Base-by-base conservation (phyloP, 805 yeast species). In the Cyberlindnera mississippiensis region DNA sequence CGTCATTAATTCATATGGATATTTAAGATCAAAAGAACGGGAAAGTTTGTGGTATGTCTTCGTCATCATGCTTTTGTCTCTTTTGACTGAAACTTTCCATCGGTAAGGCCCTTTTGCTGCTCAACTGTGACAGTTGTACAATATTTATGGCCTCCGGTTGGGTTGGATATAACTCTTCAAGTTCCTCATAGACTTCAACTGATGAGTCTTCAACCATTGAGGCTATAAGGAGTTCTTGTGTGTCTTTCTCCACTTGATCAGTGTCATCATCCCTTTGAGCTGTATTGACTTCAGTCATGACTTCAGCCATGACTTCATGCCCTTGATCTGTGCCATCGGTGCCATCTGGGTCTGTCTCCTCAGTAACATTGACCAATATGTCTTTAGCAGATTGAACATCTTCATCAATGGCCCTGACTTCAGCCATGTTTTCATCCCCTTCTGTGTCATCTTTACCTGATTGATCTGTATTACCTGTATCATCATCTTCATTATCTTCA, bases 161-260 rank as follows among this genome's bases (percentile, higher is more conserved):
- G 7, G 60, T 49, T 4, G 61, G 61, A 28, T 51, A 57, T 17
- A 57, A 37, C 19, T 57, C 61, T 29, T 53, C 57, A n/a, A 55
- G 18, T 32, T 57, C 61, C 32, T 53, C 52, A 2, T 46, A 40
- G 16, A 45, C 29, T 18, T 44, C 45, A 18, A 42, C 8, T 4
- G 48, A 40, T 4, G 32, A 28, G 17, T 47, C 48, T 11, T 37
- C 26, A 1, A 35, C 34, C 43, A 42, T 35, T 4, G 24, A 20
- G 7, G 29, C 13, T 27, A 13, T 8, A 5, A 27, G 29, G 5
- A 27, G n/a, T n/a, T n/a, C n/a, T n/a, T n/a, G n/a, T n/a, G n/a
- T n/a, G n/a, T n/a, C n/a, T n/a, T n/a, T 27, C 29, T 27, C 29
- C 29, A 26, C n/a, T 36, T 22, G 8, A 20, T 28, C 9, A 29